Evolutionary conservation across 106 monocot species (phyloP).

Genomic region (Cymbidium sinense): DNA sequence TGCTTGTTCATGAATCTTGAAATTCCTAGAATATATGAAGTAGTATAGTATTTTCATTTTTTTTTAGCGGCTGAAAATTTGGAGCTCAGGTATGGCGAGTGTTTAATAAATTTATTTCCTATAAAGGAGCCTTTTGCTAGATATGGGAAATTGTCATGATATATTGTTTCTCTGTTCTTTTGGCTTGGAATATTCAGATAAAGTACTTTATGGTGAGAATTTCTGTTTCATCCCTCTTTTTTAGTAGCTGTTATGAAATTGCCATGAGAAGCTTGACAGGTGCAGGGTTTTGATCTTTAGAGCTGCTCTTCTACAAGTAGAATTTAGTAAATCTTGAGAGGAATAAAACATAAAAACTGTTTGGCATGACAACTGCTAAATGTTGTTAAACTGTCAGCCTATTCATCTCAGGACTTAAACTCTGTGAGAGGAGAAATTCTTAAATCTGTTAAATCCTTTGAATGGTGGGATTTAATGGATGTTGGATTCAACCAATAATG

Average conservation of each 20-base stretch:
- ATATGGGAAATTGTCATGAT: not conserved
- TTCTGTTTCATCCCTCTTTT: not conserved
- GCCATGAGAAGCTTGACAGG: not conserved
- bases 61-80: not conserved
- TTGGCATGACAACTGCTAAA: too few relatives aligned
- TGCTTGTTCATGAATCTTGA: not conserved
- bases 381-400: too few relatives aligned
- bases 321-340: too few relatives aligned
- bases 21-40: not conserved
- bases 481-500: too few relatives aligned
- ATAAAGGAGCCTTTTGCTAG: not conserved
- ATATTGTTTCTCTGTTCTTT: not conserved
- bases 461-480: too few relatives aligned
- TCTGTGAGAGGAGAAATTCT: too few relatives aligned
- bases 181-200: not conserved
- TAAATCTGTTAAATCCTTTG: too few relatives aligned
- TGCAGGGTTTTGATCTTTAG: not conserved
- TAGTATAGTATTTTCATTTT: not conserved
- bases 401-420: too few relatives aligned
- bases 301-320: too few relatives aligned
- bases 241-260: not conserved
- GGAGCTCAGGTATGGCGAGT: not conserved
- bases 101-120: not conserved
- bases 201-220: not conserved
- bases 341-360: too few relatives aligned